Base-by-base conservation (phyloP, 106 monocot species). In the Triglochin maritima region DNA sequence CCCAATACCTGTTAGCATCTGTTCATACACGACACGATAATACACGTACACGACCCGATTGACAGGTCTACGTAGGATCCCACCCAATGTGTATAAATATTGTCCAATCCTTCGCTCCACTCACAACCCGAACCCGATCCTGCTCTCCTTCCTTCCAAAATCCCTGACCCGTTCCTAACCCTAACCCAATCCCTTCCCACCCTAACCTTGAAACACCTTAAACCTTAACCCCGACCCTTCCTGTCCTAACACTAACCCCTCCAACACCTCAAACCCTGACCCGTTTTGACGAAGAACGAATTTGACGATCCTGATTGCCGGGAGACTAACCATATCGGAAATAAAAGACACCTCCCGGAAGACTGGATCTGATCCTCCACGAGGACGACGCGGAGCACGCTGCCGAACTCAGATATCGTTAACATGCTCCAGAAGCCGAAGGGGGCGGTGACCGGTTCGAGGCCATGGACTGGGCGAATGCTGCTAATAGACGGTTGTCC, bases 351-450 rank as follows among this genome's bases (percentile, higher is more conserved):
- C 48, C 62, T 49, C 48, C 62, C 41, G 70, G 70, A 69, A 62
- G 77, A 4, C 47, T 49, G 57, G 7, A 52, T 11, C 70, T 77
- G 5, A 16, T 64, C 70, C 69, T 77, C 41, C 77, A 77, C 53
- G 70, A 77, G 63, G 69, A 69, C 17, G 70, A 70, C 57, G 77
- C 70, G 77, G 77, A 77, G 63, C 62, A 57, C 61, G 7, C 69
- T 63, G 11, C 61, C 70, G 56, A 77, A 70, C 63, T 43, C 42
- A 56, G 77, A 77, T 42, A 29, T 77, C 77, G 47, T 70, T 17
- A 7, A 53, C 7, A 64, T 77, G 7, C 77, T 77, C 48, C 70
- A 65, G 70, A 69, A 69, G 57, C 63, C 77, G n/a, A 42, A 57
- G 11, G 64, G 6, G 9, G 70, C 12, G 16, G 64, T n/a, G 63